Evolutionary conservation across 495 filamentous ascomycete genomes (phyloP), one percentile per base, ranked within the genome.

Genomic region (Extremus antarcticus): DNA sequence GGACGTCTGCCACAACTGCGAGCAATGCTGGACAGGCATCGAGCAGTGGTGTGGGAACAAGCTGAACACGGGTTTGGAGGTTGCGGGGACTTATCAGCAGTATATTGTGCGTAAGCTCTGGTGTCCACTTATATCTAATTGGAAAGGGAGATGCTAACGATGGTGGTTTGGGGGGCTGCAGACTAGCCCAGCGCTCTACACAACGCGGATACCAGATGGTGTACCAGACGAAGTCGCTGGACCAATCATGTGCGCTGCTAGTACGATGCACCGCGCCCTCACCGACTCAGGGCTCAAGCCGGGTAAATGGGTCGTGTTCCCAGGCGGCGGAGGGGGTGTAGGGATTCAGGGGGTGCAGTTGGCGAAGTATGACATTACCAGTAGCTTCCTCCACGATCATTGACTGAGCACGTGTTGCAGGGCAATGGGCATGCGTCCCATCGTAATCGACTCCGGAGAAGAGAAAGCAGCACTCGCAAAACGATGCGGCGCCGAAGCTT

Each of bases 381-480:
- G 13, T 13, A 35, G 4, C 7, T 13, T 35, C 29, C 29, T n/a
- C n/a, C n/a, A n/a, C n/a, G n/a, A n/a, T n/a, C n/a, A n/a, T n/a
- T n/a, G n/a, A n/a, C n/a, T n/a, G n/a, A n/a, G n/a, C n/a, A n/a
- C n/a, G n/a, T n/a, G n/a, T 7, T 68, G 67, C 43, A 58, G 59
- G 20, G 75, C 73, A 2, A 78, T 79, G 73, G 76, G 76, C 0
- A 71, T 78, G 67, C 67, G 74, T 3, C 72, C 74, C 0, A 72
- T 79, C 21, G 76, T 74, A 9, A 67, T 78, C 8, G 76, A 79
- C 50, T 70, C 65, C 0, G 76, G 75, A 0, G 62, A 55, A 0
- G 59, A 60, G 0, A 79, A 78, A 57, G 63, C 63, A 25, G 59
- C 62, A 7, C 58, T 79, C 4, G 62, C 69, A 0, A 19, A 71